Evolutionary conservation across 2,329 filamentous ascomycete species (phyloP), one percentile per base, ranked within the genome.

Genomic region (Colletotrichum siamense): DNA sequence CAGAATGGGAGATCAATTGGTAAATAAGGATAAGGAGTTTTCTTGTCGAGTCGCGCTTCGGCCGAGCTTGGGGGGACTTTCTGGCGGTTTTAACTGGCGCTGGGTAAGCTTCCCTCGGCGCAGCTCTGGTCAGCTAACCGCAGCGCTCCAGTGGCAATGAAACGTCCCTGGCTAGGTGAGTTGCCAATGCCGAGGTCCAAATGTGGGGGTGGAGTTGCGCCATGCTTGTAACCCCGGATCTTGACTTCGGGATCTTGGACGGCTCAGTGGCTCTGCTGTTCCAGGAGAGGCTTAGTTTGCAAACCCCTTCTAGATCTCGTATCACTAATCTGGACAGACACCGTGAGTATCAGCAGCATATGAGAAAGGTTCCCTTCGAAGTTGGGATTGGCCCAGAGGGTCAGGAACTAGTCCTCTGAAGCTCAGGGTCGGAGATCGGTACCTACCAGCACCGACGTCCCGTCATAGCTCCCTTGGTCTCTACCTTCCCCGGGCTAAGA

Each of bases 111-210:
- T 24, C 65, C 70, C 74, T 76, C 74, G 74, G 70, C 65, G 74
- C 61, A 73, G 74, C 70, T 76, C 22, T 73, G 59, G 70, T 36
- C 64, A 69, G 44, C 70, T 76, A 76, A 61, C 65, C 70, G 63
- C 55, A 76, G 36, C 36, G 68, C 69, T 73, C 73, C 69, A 73
- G 63, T 52, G 44, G 18, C 57, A 73, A 44, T 76, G 70, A 65
- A 69, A 75, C 65, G 32, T 65, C 26, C n/a, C 62, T 64, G 62
- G 34, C 32, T 34, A 24, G 34, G 6, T 64, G 62, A 64, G 44
- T 22, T 44, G 72, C 62, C 67, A 73, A 74, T 77, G 76, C 76
- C 76, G 76, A 77, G 76, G 76, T 77, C 64, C 74, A 76, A 69
- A 39, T 70, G 76, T 77, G 76, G 76, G 76, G 69, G 67, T 70